These are phyloP conservation scores for Annulohypoxylon truncatum DNA, from an alignment of 2,329 filamentous ascomycete genomes.

Conservation along the genomic window DNA sequence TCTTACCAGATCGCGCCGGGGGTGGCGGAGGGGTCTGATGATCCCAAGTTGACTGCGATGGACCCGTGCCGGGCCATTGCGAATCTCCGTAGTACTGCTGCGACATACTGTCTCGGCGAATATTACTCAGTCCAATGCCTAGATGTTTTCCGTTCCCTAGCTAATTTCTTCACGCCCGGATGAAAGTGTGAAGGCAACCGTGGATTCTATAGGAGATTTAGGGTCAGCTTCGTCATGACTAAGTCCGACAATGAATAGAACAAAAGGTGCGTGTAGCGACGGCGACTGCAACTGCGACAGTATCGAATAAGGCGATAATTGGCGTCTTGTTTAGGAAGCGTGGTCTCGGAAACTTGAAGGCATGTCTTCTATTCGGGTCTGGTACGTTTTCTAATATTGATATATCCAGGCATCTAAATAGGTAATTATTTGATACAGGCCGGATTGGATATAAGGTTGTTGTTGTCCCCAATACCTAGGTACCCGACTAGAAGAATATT, in stretches of 20 bases:
- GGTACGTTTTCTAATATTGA: background rate
- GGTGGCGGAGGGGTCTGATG: constrained; percentile 73
- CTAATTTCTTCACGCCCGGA: background rate
- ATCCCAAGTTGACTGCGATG: constrained; percentile 75
- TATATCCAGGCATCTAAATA: background rate
- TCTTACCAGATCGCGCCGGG: constrained; percentile 74
- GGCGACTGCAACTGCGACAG: background rate
- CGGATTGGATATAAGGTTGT: background rate
- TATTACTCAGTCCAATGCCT: background rate
- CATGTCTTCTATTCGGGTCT: background rate
- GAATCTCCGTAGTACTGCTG: constrained; percentile 53
- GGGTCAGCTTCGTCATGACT: constrained; percentile 23
- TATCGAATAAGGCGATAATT: background rate
- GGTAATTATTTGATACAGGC: background rate
- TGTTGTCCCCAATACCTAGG: constrained; percentile 6
- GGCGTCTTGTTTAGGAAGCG: background rate
- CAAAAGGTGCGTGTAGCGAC: background rate
- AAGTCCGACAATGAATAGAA: background rate
- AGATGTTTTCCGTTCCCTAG: background rate
- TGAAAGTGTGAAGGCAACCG: constrained; percentile 2
- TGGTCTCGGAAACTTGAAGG: background rate
- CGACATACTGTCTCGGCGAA: constrained; percentile 45
- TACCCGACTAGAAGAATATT: constrained; percentile 14
- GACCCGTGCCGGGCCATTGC: constrained; percentile 54
- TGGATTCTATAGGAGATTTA: constrained; percentile 13